Percentiles rank a stretch among this genome's conserved stretches.
These are phyloP conservation scores for Ascoidea asiatica DNA, from an alignment of 805 yeast genomes.

Conservation along the genomic window DNA sequence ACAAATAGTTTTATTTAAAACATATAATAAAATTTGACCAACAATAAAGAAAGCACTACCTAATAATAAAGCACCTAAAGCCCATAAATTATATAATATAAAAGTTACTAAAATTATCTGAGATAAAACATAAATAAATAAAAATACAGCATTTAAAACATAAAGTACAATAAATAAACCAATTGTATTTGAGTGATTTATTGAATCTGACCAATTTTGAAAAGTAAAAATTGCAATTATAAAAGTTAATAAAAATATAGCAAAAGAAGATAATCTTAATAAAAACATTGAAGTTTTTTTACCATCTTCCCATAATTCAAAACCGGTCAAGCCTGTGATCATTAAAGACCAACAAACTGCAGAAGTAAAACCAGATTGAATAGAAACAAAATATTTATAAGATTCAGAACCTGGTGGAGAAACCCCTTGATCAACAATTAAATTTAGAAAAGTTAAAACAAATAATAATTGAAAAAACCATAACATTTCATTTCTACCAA, in stretches of 20 bases:
- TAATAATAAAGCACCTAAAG: conserved; percentile 67
- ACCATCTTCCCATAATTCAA: conserved; percentile 94
- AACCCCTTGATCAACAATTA: conserved; percentile 87
- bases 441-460: conserved; percentile 44
- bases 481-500: conserved; percentile 81
- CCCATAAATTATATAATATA: conserved; percentile 74
- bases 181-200: conserved; percentile 40
- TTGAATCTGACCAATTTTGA: conserved; percentile 38
- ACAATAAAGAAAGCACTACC: conserved; percentile 61
- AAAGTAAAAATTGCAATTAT: conserved; percentile 62
- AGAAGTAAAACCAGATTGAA: conserved; percentile 64
- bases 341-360: conserved; percentile 59
- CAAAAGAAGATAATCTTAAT: conserved; percentile 35
- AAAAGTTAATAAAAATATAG: conserved; percentile 54
- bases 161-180: conserved; percentile 61
- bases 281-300: conserved; percentile 48
- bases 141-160: conserved; percentile 53
- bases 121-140: conserved; percentile 48
- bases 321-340: conserved; percentile 67
- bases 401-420: conserved; percentile 70
- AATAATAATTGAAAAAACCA: conserved; percentile 52
- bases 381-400: conserved; percentile 72
- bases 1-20: conserved; percentile 55
- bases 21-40: conserved; percentile 73
- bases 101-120: conserved; percentile 56